Evolutionary conservation across 768 basidiomycete species (phyloP).

Genomic region (Boletellus emodensis): DNA sequence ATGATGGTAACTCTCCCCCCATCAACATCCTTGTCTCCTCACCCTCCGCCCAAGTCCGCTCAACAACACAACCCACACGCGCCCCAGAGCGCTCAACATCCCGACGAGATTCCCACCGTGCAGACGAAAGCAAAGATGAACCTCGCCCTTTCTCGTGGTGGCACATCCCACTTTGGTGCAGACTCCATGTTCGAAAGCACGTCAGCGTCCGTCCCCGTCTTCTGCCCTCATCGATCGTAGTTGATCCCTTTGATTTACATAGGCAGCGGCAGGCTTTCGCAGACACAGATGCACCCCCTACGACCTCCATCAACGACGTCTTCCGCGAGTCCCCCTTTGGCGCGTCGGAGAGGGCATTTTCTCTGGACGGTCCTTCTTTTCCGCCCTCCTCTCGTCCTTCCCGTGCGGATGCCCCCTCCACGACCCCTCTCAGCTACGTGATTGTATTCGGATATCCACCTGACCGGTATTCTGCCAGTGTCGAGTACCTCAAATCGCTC

Average conservation of each 20-base stretch:
- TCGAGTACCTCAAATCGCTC: constrained; percentile 71
- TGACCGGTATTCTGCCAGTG: constrained; percentile 67
- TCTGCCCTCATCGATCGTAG: neutral
- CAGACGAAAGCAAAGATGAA: constrained; percentile 81
- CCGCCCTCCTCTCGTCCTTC: constrained; percentile 12
- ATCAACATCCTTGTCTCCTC: neutral
- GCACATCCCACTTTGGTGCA: constrained; percentile 72
- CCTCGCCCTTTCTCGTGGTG: constrained; percentile 57
- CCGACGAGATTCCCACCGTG: constrained; percentile 71
- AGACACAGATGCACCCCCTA: constrained; percentile 81
- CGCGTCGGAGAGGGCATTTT: constrained; percentile 25
- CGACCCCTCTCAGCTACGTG: constrained; percentile 52
- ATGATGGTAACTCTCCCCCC: constrained; percentile 55
- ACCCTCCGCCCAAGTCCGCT: constrained; percentile 43
- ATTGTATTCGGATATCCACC: constrained; percentile 88
- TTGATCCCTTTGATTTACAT: constrained; percentile 7
- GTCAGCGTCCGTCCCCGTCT: constrained; percentile 18
- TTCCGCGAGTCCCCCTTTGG: constrained; percentile 47
- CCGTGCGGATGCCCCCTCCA: constrained; percentile 25
- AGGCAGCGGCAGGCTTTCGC: constrained; percentile 60
- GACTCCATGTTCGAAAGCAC: constrained; percentile 83
- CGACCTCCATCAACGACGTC: constrained; percentile 70
- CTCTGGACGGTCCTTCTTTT: constrained; percentile 19
- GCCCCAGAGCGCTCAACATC: constrained; percentile 56
- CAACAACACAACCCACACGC: constrained; percentile 56